Evolutionary conservation across 129 eudicot species (phyloP).

Genomic region (Gnaphalium uliginosum): DNA sequence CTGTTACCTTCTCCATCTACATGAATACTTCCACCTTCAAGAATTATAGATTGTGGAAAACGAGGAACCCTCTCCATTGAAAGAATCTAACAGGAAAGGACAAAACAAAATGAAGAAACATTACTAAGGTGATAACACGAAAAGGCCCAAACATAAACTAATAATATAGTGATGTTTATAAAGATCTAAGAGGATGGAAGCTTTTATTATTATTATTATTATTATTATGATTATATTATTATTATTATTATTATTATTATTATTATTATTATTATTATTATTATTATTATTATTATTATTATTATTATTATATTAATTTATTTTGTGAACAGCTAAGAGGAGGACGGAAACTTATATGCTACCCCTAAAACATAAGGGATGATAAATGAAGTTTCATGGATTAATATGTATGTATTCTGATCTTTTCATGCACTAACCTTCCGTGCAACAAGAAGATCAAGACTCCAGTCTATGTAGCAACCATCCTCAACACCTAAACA

Average conservation of each 20-base stretch:
- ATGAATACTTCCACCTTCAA: conserved; percentile 98
- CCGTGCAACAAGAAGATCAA: conserved; percentile 78
- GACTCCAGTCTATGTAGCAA: conserved; percentile 86
- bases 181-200: conserved; percentile 1
- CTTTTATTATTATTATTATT: too few relatives aligned
- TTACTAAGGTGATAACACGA: neutral
- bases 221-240: too few relatives aligned
- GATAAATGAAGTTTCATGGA: neutral
- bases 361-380: neutral
- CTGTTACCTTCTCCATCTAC: conserved; percentile 92
- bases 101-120: neutral
- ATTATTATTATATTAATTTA: too few relatives aligned
- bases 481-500: conserved; percentile 75
- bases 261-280: too few relatives aligned
- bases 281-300: too few relatives aligned
- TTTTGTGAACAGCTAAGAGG: too few relatives aligned
- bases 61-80: conserved; percentile 65
- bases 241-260: too few relatives aligned
- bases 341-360: neutral
- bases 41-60: conserved; percentile 79
- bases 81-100: conserved; percentile 49
- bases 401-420: conserved; percentile 4
- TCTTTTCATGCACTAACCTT: conserved; percentile 55
- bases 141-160: neutral
- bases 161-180: neutral